Base-by-base conservation (phyloP, 257 asterid genomes). In the Solanum habrochaites region DNA sequence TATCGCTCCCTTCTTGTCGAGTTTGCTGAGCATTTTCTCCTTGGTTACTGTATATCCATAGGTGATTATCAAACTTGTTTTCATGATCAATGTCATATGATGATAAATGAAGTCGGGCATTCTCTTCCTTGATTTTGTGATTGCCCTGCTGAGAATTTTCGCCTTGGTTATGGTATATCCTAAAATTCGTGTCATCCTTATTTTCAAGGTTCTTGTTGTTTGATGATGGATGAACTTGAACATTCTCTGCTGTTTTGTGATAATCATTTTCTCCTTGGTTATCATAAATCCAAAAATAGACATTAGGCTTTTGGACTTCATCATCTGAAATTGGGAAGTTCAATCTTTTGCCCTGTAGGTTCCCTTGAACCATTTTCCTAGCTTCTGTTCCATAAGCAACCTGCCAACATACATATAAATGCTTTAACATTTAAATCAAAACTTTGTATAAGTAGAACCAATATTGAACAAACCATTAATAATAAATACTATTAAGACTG, bases 381-480 rank as follows among this genome's bases (percentile, higher is more conserved):
- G 80, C 74, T 82, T 85, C 86, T 82, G 75, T 91, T 81, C 89
- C 90, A 74, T 60, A 84, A 39, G 90, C 64, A 85, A 72, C 90
- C 98, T 93, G 92, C 60, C 23, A 43, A 27, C 83, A 73, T 75
- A 75, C 42, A 73, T n/a, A 23, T 39, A 39, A 74, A 37, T 73
- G 49, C 31, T 37, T 21, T 37, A n/a, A n/a, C n/a, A 27, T 45
- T 14, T 78, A 2, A 27, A 29, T 29, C 27, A 47, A 47, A 21
- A 29, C 43, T 80, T 80, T 47, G 14, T 47, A 47, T 80, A 47
- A 16, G 15, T 25, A 15, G 62, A 25, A 77, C 25, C n/a, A 32
- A 20, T 35, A 15, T 27, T 45, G 25, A 45, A 47, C 42, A 45
- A 78, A 78, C 85, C 25, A 87, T 45, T 49, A 21, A 5, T 47